Conservation (phyloP, 1,139 yeast genomes). For the Entelexis paramagnoliae region DNA sequence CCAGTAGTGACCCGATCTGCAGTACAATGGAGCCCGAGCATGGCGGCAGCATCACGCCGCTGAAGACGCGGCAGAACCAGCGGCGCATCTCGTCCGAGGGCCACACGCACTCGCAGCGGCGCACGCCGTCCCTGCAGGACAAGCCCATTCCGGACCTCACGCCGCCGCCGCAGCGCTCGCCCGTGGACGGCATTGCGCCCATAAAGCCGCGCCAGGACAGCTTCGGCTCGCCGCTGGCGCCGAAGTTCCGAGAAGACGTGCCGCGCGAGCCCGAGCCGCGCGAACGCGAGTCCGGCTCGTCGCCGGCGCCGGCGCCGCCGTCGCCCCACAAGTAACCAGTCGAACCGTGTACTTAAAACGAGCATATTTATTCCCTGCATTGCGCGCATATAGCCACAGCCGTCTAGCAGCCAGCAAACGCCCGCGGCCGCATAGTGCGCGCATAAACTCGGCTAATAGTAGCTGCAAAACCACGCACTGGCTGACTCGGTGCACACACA, state of each 20-base stretch:
- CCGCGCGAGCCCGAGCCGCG: neutral
- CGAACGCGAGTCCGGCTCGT: too few species aligned
- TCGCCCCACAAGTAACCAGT: neutral
- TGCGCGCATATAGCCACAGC: too few species aligned
- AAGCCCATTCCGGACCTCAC: conserved; percentile 23
- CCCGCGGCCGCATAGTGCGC: too few species aligned
- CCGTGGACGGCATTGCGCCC: conserved; percentile 15
- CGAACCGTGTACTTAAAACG: too few species aligned
- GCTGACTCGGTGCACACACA: too few species aligned
- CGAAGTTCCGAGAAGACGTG: too few species aligned
- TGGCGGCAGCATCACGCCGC: conserved; percentile 20
- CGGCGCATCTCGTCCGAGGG: conserved; percentile 20
- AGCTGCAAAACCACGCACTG: too few species aligned
- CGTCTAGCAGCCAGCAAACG: too few species aligned
- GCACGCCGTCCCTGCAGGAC: conserved; percentile 24
- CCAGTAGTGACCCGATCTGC: too few species aligned
- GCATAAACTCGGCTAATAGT: too few species aligned
- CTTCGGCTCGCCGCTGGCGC: conserved; percentile 7
- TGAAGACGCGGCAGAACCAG: conserved; percentile 20
- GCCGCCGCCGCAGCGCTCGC: conserved; percentile 19
- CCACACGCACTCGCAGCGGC: conserved; percentile 19
- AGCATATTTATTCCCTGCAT: too few species aligned
- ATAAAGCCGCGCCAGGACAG: conserved; percentile 9
- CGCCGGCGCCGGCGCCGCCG: too few species aligned
- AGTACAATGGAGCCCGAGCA: conserved; percentile 9